phyloP scores from a whole-genome alignment of 2,329 filamentous ascomycete genomes.

The Pochonia chlamydosporia region DNA sequence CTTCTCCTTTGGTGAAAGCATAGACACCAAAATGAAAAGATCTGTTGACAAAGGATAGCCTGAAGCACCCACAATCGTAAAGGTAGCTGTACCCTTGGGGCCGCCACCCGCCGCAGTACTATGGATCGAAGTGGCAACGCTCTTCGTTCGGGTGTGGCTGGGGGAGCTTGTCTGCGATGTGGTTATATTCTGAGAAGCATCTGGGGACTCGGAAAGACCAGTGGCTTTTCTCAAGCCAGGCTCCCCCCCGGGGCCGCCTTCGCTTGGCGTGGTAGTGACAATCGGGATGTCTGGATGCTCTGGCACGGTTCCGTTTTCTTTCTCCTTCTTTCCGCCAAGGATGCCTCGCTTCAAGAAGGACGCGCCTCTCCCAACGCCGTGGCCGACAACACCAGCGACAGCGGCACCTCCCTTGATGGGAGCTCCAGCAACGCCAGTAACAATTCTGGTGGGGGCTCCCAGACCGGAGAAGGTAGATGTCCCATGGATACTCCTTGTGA shows the following conservation, averaged over 20 bases:
- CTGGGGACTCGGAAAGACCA: slow-evolving; percentile 28
- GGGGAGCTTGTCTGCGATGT: slow-evolving; percentile 21
- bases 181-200: slow-evolving; percentile 17
- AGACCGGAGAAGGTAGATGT: slow-evolving; percentile 92
- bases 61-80: slow-evolving; percentile 72
- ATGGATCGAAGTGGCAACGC: slow-evolving; percentile 58
- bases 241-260: slow-evolving; percentile 26
- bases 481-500: slow-evolving; percentile 79
- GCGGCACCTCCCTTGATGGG: slow-evolving; percentile 90
- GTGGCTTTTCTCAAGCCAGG: slow-evolving; percentile 36
- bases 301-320: slow-evolving; percentile 44
- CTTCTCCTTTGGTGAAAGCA: slow-evolving; percentile 65
- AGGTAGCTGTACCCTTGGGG: slow-evolving; percentile 68
- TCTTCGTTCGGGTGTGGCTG: slow-evolving; percentile 48
- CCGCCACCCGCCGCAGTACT: slow-evolving; percentile 55
- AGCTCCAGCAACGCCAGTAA: slow-evolving; percentile 72
- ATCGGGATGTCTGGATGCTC: slow-evolving; percentile 36
- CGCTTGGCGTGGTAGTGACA: slow-evolving; percentile 17
- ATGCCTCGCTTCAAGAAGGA: slow-evolving; percentile 86
- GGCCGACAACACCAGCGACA: slow-evolving; percentile 65
- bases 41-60: slow-evolving; percentile 74
- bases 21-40: slow-evolving; percentile 69
- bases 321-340: slow-evolving; percentile 64
- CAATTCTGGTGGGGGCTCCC: slow-evolving; percentile 78
- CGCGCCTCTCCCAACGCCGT: slow-evolving; percentile 81